Conservation (phyloP, 2,329 filamentous ascomycete species). For the Podosphaera xanthii region DNA sequence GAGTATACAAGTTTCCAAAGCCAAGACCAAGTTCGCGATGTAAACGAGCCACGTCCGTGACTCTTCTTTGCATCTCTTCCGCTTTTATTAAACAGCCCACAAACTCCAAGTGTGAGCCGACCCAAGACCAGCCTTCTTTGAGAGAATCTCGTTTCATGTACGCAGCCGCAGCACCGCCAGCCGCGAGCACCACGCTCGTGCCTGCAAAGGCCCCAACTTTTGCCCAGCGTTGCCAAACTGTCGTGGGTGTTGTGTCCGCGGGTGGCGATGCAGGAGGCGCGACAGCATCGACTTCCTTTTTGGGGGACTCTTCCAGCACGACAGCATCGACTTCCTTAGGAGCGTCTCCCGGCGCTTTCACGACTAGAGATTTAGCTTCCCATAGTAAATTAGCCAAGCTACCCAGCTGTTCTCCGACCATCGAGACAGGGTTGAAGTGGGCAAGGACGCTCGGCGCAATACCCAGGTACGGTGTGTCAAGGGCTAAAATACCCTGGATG, state of each 20-base stretch:
- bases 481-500: conserved; percentile 72
- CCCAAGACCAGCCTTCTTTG: conserved; percentile 55
- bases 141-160: conserved; percentile 72
- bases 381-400: conserved; percentile 45
- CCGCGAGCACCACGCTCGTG: conserved; percentile 60
- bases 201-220: conserved; percentile 71
- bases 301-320: too few relatives aligned
- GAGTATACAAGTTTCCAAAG: conserved; percentile 72
- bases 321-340: conserved; percentile 8
- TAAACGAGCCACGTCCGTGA: conserved; percentile 43
- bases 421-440: conserved; percentile 52
- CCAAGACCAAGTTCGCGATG: conserved; percentile 44
- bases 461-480: conserved; percentile 80
- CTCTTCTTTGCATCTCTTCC: conserved; percentile 55
- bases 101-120: conserved; percentile 77
- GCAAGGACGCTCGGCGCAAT: conserved; percentile 67
- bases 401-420: conserved; percentile 44
- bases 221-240: conserved; percentile 56
- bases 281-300: conserved; percentile 9
- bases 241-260: conserved; percentile 20
- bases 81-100: conserved; percentile 71
- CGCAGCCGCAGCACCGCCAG: conserved; percentile 60
- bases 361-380: conserved; percentile 21
- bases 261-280: conserved; percentile 18
- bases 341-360: conserved; percentile 9